A percentile compares a stretch with the other conserved stretches of the same genome.
These are phyloP conservation scores for Dendryphion nanum DNA, from an alignment of 2,329 filamentous ascomycete species.

Conservation along the genomic window DNA sequence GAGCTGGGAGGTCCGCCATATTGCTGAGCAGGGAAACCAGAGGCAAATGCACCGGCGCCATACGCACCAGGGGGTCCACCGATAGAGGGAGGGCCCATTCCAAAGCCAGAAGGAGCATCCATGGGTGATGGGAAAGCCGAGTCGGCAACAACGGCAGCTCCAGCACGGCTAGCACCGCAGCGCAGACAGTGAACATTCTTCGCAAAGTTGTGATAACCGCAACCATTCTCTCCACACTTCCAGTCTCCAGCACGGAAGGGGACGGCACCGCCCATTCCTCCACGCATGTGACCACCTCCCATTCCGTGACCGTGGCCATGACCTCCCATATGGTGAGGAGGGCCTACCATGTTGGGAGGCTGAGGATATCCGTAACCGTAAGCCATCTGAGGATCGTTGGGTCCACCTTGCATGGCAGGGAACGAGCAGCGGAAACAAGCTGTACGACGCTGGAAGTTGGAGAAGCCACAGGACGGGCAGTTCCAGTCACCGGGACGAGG, in stretches of 20 bases:
- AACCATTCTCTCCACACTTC: conserved; percentile 97
- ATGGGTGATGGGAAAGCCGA: conserved; percentile 88
- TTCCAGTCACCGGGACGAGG: conserved; percentile 98
- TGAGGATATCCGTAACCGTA: conserved; percentile 53
- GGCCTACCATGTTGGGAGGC: conserved; percentile 61
- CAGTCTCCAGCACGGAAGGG: conserved; percentile 98
- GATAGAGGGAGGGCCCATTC: conserved; percentile 87
- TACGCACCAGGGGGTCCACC: conserved; percentile 67
- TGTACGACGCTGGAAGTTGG: conserved; percentile 97
- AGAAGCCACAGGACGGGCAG: conserved; percentile 97
- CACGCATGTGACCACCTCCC: conserved; percentile 56
- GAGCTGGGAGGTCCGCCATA: conserved; percentile 86
- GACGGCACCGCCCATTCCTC: conserved; percentile 82
- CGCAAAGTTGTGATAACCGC: conserved; percentile 98
- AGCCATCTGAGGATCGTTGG: conserved; percentile 66
- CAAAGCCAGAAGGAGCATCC: conserved; percentile 79
- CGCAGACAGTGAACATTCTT: conserved; percentile 98
- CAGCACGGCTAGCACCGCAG: conserved; percentile 91
- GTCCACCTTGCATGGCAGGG: conserved; percentile 83
- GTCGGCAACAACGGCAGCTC: conserved; percentile 90
- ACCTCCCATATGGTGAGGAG: conserved; percentile 71
- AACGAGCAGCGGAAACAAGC: conserved; percentile 99
- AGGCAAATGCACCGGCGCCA: conserved; percentile 65
- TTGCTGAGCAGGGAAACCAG: conserved; percentile 65
- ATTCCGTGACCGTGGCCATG: conserved; percentile 49